A percentile compares a stretch with the other conserved stretches of the same genome.
phyloP scores from a whole-genome alignment of 768 basidiomycete species.

The Ramaria rubella region DNA sequence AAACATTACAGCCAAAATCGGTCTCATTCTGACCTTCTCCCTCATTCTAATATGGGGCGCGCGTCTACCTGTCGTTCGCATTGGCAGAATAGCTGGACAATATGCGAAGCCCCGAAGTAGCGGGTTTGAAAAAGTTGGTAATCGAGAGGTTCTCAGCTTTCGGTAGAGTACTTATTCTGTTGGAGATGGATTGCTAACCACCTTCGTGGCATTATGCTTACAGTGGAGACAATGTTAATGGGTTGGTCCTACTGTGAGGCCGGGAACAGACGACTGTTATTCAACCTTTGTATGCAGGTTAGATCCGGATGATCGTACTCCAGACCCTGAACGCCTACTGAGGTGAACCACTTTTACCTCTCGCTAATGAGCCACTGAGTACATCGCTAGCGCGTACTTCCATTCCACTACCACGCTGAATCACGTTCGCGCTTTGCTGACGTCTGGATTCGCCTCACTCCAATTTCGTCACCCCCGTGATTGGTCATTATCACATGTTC shows the following conservation, averaged over 20 bases:
- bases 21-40: conserved; percentile 90
- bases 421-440: conserved; percentile 80
- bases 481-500: conserved; percentile 91
- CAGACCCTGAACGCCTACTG: conserved; percentile 85
- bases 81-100: conserved; percentile 92
- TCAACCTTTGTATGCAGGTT: conserved; percentile 35
- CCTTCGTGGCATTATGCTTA: no score
- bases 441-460: conserved; percentile 90
- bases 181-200: not conserved
- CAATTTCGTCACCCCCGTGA: conserved; percentile 66
- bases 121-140: conserved; percentile 68
- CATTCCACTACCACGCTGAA: conserved; percentile 92
- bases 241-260: conserved; percentile 39
- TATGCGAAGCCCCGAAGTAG: conserved; percentile 94
- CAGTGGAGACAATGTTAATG: conserved; percentile 96
- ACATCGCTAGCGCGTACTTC: conserved; percentile 86
- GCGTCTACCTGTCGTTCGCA: conserved; percentile 83
- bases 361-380: not conserved
- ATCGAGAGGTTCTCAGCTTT: conserved; percentile 77
- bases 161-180: conserved; percentile 42
- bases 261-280: not conserved
- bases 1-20: conserved; percentile 83
- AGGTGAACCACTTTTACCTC: conserved; percentile 40
- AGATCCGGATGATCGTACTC: conserved; percentile 69
- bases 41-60: conserved; percentile 93